These are phyloP conservation scores for Aspergillus leporis DNA, from an alignment of 495 filamentous ascomycete species.

Conservation along the genomic window DNA sequence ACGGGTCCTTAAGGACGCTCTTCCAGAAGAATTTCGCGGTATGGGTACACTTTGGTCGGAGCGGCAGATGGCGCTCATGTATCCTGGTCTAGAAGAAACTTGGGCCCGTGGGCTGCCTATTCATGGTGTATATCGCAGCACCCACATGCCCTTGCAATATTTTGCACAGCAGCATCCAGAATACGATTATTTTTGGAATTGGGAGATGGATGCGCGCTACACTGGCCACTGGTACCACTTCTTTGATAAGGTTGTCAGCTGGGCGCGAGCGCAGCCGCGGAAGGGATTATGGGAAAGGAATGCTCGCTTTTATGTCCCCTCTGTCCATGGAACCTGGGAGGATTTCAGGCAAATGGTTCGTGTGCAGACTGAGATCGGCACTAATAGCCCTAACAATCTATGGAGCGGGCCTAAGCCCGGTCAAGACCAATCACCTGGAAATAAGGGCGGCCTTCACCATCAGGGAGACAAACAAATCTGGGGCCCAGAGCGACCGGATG, in stretches of 20 bases:
- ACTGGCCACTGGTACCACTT: constrained; percentile 96
- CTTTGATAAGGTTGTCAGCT: constrained; percentile 69
- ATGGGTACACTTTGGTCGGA: constrained; percentile 92
- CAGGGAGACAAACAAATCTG: constrained; percentile 75
- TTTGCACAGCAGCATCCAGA: constrained; percentile 89
- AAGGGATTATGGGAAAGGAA: constrained; percentile 95
- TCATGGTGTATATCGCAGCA: constrained; percentile 86
- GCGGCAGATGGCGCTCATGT: constrained; percentile 84
- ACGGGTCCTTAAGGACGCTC: constrained; percentile 63
- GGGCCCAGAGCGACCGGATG: constrained; percentile 74
- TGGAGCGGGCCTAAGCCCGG: constrained; percentile 53
- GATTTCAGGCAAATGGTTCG: constrained; percentile 92
- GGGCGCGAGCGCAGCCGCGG: constrained; percentile 81
- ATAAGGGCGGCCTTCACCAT: constrained; percentile 42
- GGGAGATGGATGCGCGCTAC: constrained; percentile 97
- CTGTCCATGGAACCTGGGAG: constrained; percentile 85
- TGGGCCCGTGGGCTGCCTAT: constrained; percentile 73
- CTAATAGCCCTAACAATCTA: constrained; percentile 68
- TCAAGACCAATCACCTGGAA: constrained; percentile 35
- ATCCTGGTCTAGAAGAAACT: constrained; percentile 76
- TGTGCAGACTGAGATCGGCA: constrained; percentile 83
- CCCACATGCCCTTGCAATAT: constrained; percentile 91
- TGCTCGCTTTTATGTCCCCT: constrained; percentile 85
- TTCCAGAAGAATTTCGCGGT: constrained; percentile 85
- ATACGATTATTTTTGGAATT: constrained; percentile 97